Evolutionary conservation across 257 asterid genomes (phyloP), one percentile per base, ranked within the genome.

Genomic region (Fraxinus americana): DNA sequence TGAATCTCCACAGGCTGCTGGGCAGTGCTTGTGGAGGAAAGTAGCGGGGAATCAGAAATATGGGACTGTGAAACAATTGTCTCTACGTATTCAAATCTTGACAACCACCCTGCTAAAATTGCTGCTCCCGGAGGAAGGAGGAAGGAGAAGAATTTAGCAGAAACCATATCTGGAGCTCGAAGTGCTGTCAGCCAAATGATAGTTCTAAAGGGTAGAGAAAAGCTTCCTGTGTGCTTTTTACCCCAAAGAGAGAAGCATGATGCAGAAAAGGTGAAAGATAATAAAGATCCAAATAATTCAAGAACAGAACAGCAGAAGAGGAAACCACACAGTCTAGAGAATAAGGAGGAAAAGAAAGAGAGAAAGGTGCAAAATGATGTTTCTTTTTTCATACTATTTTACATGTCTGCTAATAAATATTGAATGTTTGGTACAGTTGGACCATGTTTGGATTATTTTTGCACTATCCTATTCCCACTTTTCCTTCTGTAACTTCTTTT

Each of bases 1-100:
- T 72, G 93, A 84, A 67, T 66, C 87, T 14, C 90, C 90, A 29
- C 96, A 91, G 77, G 68, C 84, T 80, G 87, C 87, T 70, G 89
- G 73, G 89, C 54, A 65, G 87, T 78, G 66, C 75, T 88, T 83
- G 87, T 89, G 59, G 89, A 87, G 70, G 95, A 88, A 78, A 93
- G 97, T 83, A 91, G 96, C 25, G 96, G 90, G 45, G 94, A 90
- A 81, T 88, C 93, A 48, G 98, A 95, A 82, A 85, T 66, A 35
- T 93, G 98, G 98, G 99, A 95, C 76, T 95, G 99, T 77, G 99
- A 93, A 81, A 91, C 98, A 48, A 89, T 95, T 17, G 82, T 95
- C 39, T 82, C 98, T 73, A 95, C 97, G 32, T 93, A 93, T 81
- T 89, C 99, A 63, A 91, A 91, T 77, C 91, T 91, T 25, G 98